These are phyloP conservation scores for Gracilaria gracilis DNA, from an alignment of 23 red algal species.

Conservation along the genomic window DNA sequence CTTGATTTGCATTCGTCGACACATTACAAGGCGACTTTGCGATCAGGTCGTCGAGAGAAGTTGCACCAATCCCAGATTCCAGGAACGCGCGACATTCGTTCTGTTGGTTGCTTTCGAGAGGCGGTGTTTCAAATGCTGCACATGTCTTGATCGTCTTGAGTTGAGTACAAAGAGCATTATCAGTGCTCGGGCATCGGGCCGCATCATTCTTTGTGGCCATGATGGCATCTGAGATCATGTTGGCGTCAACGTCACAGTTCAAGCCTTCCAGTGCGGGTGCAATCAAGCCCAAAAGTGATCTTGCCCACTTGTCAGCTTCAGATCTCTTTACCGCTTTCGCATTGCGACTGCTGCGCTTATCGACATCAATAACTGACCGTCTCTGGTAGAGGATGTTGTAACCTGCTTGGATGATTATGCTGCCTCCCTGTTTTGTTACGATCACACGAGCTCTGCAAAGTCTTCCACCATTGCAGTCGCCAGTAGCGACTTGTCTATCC, in stretches of 20 bases:
- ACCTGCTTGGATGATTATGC: background rate
- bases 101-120: background rate
- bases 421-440: background rate
- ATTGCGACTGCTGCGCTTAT: too few species aligned
- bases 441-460: background rate
- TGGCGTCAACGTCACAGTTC: background rate
- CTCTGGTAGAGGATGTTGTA: background rate
- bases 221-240: slow-evolving; percentile 13
- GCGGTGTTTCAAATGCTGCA: background rate
- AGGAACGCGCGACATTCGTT: background rate
- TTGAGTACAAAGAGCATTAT: background rate
- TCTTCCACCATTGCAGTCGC: background rate
- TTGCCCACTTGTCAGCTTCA: slow-evolving; percentile 1
- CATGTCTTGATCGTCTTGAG: background rate
- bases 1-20: background rate
- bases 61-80: background rate
- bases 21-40: background rate
- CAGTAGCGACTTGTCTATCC: background rate
- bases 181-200: background rate
- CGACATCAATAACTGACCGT: background rate
- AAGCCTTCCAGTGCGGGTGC: background rate
- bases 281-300: background rate
- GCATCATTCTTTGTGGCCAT: slow-evolving; percentile 7
- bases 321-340: background rate
- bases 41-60: background rate